Evolutionary conservation across 192 early-diverging fungal genomes (phyloP).

Genomic region (Coemansia sp.): DNA sequence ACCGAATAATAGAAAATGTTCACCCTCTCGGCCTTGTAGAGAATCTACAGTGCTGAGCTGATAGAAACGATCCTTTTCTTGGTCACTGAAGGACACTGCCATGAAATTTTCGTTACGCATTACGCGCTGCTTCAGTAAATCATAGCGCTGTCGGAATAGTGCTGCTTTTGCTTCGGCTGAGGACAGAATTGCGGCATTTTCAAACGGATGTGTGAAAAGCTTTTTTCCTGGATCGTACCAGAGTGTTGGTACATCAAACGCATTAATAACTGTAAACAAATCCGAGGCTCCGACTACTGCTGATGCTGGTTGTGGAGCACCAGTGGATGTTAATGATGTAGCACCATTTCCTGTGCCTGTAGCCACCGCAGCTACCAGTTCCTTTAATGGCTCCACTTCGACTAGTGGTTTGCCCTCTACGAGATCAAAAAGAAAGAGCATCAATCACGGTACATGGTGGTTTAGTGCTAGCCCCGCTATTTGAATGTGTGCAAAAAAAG

Average conservation of each 20-base stretch:
- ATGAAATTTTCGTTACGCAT: constrained; percentile 79
- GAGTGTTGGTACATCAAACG: constrained; percentile 72
- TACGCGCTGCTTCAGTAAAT: constrained; percentile 75
- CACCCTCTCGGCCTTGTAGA: constrained; percentile 68
- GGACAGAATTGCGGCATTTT: constrained; percentile 56
- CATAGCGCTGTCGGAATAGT: constrained; percentile 74
- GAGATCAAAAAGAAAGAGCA: background rate
- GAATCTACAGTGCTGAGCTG: constrained; percentile 69
- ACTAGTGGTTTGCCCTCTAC: constrained; percentile 43
- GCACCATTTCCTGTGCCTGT: constrained; percentile 23
- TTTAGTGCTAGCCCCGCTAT: background rate
- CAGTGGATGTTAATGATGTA: background rate
- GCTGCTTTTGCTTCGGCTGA: constrained; percentile 63
- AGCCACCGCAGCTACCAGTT: constrained; percentile 29
- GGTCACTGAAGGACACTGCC: constrained; percentile 60
- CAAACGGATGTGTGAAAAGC: constrained; percentile 57
- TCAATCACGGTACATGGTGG: background rate
- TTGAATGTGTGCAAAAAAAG: background rate
- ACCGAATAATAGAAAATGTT: constrained; percentile 75
- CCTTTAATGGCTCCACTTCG: constrained; percentile 40
- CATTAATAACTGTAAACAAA: constrained; percentile 60
- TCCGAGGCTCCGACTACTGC: constrained; percentile 19
- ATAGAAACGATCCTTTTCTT: constrained; percentile 40
- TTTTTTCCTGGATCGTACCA: constrained; percentile 66
- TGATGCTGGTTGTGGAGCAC: background rate